These are phyloP conservation scores for Acanthochlamys bracteata DNA, from an alignment of 106 monocot species.

Conservation along the genomic window DNA sequence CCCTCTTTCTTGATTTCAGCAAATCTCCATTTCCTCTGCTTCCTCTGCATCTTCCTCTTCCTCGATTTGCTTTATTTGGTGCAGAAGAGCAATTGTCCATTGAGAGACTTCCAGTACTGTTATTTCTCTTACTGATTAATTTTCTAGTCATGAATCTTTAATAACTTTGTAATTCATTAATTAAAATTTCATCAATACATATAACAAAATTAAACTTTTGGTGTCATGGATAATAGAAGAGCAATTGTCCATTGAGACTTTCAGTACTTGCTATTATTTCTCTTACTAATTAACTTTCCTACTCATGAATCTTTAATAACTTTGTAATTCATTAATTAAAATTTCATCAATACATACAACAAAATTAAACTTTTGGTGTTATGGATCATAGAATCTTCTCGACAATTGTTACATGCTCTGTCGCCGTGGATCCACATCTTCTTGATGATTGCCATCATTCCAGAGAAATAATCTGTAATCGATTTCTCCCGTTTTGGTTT, in stretches of 20 bases:
- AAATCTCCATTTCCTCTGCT: neutral
- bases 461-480: conserved; percentile 5
- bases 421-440: conserved; percentile 9
- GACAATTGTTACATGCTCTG: conserved; percentile 7
- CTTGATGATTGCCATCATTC: conserved; percentile 7
- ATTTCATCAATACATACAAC: conserved; percentile 15
- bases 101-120: neutral
- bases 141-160: conserved; percentile 16
- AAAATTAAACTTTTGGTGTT: conserved; percentile 14
- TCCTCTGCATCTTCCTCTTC: neutral
- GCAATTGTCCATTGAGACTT: no score
- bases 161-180: conserved; percentile 19
- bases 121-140: conserved; percentile 2
- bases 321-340: conserved; percentile 15
- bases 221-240: neutral
- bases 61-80: neutral
- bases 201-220: conserved; percentile 18
- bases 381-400: conserved; percentile 17
- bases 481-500: conserved; percentile 4
- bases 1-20: neutral
- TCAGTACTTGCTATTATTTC: neutral
- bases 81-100: neutral
- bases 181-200: conserved; percentile 11
- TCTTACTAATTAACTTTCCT: conserved; percentile 7
- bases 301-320: conserved; percentile 17